Percentiles rank a stretch among this genome's conserved stretches.
These are phyloP conservation scores for Cryptosporidium parvum DNA, from an alignment of 169 alveolate genomes.

Conservation along the genomic window DNA sequence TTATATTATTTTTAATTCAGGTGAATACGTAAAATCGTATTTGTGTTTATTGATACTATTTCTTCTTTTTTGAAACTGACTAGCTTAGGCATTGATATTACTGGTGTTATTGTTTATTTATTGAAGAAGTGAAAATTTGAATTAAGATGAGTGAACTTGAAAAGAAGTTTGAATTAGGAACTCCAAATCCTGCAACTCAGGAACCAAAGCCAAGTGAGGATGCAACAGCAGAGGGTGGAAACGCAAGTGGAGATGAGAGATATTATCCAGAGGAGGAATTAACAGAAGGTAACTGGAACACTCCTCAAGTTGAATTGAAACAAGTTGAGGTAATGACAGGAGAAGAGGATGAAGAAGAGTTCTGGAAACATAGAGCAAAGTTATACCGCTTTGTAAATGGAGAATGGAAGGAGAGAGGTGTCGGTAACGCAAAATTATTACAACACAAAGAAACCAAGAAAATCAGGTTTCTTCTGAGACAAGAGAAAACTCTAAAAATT, in stretches of 20 bases:
- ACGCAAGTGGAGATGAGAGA: conserved; percentile 78
- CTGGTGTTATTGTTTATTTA: not conserved
- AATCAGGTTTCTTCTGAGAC: conserved; percentile 94
- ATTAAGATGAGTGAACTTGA: conserved; percentile 31
- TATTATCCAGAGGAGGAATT: conserved; percentile 86
- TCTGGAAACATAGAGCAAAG: conserved; percentile 94
- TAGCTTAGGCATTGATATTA: not conserved
- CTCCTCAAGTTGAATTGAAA: conserved; percentile 91
- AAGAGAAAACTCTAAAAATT: conserved; percentile 95
- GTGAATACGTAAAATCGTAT: not conserved
- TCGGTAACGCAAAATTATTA: conserved; percentile 95
- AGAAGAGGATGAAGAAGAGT: conserved; percentile 95
- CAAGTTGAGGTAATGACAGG: conserved; percentile 94
- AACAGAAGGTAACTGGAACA: conserved; percentile 89
- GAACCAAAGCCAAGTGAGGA: not conserved
- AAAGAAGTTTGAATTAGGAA: conserved; percentile 23
- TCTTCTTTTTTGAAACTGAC: not conserved
- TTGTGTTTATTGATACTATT: not conserved
- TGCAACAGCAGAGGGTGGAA: conserved; percentile 65
- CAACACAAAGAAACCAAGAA: conserved; percentile 92
- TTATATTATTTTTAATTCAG: not conserved
- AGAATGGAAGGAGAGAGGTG: conserved; percentile 98
- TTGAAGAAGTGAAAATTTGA: not conserved
- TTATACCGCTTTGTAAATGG: conserved; percentile 93
- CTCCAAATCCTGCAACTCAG: conserved; percentile 15